phyloP scores from a whole-genome alignment of 2,329 filamentous ascomycete species.

The Fonsecaea pugnacius region DNA sequence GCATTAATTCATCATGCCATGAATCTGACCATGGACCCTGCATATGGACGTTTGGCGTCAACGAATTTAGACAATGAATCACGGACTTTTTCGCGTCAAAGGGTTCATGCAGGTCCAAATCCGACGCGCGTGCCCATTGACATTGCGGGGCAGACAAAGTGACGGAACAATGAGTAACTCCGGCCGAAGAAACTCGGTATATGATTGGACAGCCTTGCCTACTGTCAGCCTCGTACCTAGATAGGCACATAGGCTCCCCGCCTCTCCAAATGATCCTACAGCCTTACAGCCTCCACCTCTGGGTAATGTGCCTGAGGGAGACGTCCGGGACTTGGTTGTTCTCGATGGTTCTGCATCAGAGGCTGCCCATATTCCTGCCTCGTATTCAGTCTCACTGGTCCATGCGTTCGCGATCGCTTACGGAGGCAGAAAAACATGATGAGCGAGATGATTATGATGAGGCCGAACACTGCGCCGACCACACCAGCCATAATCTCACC shows the following conservation, averaged over 20 bases:
- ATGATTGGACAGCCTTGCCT: neutral
- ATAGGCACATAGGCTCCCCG: too few species aligned
- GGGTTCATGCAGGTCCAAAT: neutral
- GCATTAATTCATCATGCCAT: slow-evolving; percentile 1
- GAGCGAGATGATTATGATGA: neutral
- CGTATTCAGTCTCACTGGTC: neutral
- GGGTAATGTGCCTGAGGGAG: neutral
- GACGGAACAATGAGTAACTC: neutral
- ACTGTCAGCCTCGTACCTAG: neutral
- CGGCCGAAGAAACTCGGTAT: neutral
- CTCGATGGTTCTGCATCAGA: neutral
- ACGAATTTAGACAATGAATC: neutral
- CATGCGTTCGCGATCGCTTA: slow-evolving; percentile 1
- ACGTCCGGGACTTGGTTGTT: neutral
- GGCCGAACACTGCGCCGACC: slow-evolving; percentile 4
- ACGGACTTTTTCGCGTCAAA: neutral
- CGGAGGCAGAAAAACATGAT: slow-evolving; percentile 7
- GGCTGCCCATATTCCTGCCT: neutral
- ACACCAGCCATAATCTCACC: slow-evolving; percentile 10
- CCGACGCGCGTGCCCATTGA: neutral
- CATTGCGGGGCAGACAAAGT: neutral
- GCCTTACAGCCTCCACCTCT: neutral
- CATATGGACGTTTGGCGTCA: slow-evolving; percentile 7
- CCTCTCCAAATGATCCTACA: too few species aligned
- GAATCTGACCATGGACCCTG: neutral